phyloP scores from a whole-genome alignment of 176 grass and related monocot species.

The Hordeum vulgare region MorexV3_pseudomolecules_assembly NC_058519.1:134529217-134529716 shows the following conservation, averaged over 20 bases:
- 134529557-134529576: conserved; percentile 34
- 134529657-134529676: conserved; percentile 45
- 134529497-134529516: conserved; percentile 27
- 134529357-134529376: conserved; percentile 62
- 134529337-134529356: conserved; percentile 49
- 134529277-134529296: conserved; percentile 49
- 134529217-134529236: conserved; percentile 72
- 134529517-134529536: conserved; percentile 48
- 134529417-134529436: conserved; percentile 60
- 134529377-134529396: conserved; percentile 63
- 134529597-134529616: conserved; percentile 53
- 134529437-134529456: conserved; percentile 41
- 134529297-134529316: conserved; percentile 62
- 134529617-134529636: conserved; percentile 48
- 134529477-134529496: conserved; percentile 36
- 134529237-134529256: conserved; percentile 53
- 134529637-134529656: conserved; percentile 44
- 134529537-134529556: conserved; percentile 43
- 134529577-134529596: conserved; percentile 37
- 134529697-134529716: conserved; percentile 35
- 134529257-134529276: conserved; percentile 43
- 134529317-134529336: conserved; percentile 62
- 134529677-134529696: conserved; percentile 52
- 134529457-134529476: conserved; percentile 58
- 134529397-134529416: conserved; percentile 65